These are phyloP conservation scores for Symbiodinium natans DNA, from an alignment of 73 alveolate species.

Conservation along the genomic window DNA sequence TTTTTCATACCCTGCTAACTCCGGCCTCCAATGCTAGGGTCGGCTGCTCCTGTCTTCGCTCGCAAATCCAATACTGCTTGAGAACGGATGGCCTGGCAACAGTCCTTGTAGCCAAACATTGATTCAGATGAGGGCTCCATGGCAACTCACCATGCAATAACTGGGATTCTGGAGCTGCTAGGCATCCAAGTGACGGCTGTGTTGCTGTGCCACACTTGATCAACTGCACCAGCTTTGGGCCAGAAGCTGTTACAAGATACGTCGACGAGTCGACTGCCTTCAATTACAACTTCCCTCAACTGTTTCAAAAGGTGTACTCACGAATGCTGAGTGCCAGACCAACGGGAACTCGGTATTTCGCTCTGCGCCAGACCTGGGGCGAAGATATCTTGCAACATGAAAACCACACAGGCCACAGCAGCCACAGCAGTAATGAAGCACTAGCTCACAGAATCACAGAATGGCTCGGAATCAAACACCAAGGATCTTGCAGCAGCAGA, in stretches of 20 bases:
- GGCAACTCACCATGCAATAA: too few relatives aligned
- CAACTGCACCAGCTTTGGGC: neutral
- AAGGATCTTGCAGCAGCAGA: slow-evolving; percentile 31
- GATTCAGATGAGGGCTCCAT: neutral
- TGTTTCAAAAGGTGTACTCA: too few relatives aligned
- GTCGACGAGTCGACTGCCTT: too few relatives aligned
- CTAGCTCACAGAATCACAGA: neutral
- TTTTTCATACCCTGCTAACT: neutral
- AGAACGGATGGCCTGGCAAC: neutral
- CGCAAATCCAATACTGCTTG: neutral
- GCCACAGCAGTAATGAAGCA: neutral
- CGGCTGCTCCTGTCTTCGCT: neutral
- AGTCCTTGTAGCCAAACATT: neutral
- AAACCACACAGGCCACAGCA: neutral
- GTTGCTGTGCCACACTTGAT: too few relatives aligned
- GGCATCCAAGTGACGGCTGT: neutral
- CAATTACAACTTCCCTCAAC: too few relatives aligned
- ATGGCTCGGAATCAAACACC: neutral
- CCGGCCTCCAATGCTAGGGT: slow-evolving; percentile 13
- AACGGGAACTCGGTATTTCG: slow-evolving; percentile 53
- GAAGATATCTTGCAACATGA: neutral
- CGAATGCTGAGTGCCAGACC: neutral
- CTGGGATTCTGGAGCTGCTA: neutral
- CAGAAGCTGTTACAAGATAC: too few relatives aligned
- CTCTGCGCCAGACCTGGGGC: slow-evolving; percentile 44